Evolutionary conservation across 345 rosid genomes (phyloP).

Genomic region (Salix brachista): DNA sequence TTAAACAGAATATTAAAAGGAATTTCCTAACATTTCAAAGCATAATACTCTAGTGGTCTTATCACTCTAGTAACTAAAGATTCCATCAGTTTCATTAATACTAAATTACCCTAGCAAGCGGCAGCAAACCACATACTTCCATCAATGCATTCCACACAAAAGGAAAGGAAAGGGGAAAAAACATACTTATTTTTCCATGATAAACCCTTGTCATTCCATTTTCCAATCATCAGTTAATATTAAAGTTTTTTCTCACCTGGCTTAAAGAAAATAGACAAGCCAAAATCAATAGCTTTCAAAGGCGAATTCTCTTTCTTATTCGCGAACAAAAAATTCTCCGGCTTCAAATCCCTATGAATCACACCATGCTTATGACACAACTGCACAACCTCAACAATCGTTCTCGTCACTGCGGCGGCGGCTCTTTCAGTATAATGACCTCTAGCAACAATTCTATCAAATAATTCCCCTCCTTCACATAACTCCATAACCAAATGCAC

Average conservation of each 20-base stretch:
- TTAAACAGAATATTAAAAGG: background rate
- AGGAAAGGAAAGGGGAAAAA: no score
- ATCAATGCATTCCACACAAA: no score
- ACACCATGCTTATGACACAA: slow-evolving; percentile 96
- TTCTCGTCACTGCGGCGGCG: slow-evolving; percentile 83
- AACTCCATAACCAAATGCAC: slow-evolving; percentile 99
- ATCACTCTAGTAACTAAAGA: background rate
- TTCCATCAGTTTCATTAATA: background rate
- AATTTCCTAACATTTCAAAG: background rate
- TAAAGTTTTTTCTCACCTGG: slow-evolving; percentile 54
- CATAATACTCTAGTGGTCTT: background rate
- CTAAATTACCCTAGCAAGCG: background rate
- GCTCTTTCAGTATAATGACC: slow-evolving; percentile 99
- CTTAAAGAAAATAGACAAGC: slow-evolving; percentile 95
- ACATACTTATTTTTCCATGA: background rate
- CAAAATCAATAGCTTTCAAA: slow-evolving; percentile 96
- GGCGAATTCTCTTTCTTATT: slow-evolving; percentile 99
- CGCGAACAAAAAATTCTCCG: slow-evolving; percentile 94
- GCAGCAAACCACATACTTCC: background rate
- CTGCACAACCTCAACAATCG: slow-evolving; percentile 94
- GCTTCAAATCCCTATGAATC: slow-evolving; percentile 97
- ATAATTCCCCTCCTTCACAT: slow-evolving; percentile 99
- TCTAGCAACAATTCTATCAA: slow-evolving; percentile 98
- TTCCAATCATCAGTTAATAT: background rate
- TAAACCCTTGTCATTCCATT: background rate